Percentiles rank a stretch among this genome's conserved stretches.
Conservation (phyloP, 495 filamentous ascomycete genomes). For the Astrocystis sublimbata region DNA sequence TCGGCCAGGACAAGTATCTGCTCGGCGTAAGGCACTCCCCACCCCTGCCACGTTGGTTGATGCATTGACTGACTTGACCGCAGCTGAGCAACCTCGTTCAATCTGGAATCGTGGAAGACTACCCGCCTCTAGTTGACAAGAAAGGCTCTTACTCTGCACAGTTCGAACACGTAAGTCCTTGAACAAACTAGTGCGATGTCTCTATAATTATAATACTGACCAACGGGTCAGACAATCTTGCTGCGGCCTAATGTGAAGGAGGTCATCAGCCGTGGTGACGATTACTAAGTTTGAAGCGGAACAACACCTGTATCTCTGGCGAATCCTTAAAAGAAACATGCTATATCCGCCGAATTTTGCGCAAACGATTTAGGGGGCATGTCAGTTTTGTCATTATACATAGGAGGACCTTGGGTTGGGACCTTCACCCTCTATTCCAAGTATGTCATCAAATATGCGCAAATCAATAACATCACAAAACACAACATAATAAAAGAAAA, state of each 20-base stretch:
- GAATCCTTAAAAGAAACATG: not conserved
- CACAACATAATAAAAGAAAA: too few species aligned
- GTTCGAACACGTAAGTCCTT: conserved; percentile 79
- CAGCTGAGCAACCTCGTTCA: conserved; percentile 87
- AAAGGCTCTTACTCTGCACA: conserved; percentile 96
- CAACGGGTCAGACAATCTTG: conserved; percentile 68
- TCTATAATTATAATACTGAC: conserved; percentile 32
- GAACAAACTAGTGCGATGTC: not conserved
- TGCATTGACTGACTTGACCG: conserved; percentile 23
- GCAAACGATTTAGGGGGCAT: not conserved
- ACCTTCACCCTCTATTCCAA: too few species aligned
- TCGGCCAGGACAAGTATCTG: conserved; percentile 87
- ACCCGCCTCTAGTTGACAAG: conserved; percentile 85
- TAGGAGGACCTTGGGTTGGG: too few species aligned
- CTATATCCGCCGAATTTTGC: not conserved
- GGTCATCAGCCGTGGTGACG: conserved; percentile 87
- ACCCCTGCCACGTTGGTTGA: not conserved
- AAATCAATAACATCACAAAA: too few species aligned
- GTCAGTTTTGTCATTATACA: not conserved
- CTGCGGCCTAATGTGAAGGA: conserved; percentile 88
- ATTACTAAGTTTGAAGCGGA: conserved; percentile 59
- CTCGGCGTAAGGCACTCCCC: conserved; percentile 62
- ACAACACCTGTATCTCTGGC: not conserved
- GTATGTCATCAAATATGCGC: too few species aligned
- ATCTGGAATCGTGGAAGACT: conserved; percentile 83